A percentile compares a stretch with the other conserved stretches of the same genome.
Evolutionary conservation across 352 stramenopile genomes (phyloP).

Genomic region (Globisporangium alternatum): DNA sequence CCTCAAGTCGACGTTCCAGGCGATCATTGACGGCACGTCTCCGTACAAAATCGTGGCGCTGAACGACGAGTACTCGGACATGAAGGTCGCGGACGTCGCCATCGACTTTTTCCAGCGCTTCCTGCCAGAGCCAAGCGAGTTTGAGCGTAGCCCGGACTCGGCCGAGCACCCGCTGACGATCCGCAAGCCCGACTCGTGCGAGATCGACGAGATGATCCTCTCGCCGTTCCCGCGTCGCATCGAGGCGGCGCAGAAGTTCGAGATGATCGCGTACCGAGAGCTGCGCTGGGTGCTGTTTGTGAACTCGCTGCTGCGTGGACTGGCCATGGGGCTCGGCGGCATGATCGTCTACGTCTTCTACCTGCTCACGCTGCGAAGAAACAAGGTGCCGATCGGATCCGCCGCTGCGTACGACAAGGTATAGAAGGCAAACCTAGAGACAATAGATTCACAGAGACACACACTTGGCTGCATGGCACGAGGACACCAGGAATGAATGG

Average conservation of each 20-base stretch:
- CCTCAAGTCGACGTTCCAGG: constrained; percentile 61
- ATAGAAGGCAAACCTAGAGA: constrained; percentile 25
- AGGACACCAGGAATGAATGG: constrained; percentile 3
- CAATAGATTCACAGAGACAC: constrained; percentile 8
- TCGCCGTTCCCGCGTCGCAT: constrained; percentile 60
- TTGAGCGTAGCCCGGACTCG: constrained; percentile 51
- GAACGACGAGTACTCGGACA: constrained; percentile 87
- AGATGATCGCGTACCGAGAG: constrained; percentile 79
- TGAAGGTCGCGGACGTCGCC: constrained; percentile 66
- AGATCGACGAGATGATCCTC: constrained; percentile 72
- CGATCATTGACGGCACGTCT: constrained; percentile 62
- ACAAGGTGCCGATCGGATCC: constrained; percentile 29
- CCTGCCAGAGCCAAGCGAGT: constrained; percentile 63
- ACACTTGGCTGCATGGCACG: not conserved
- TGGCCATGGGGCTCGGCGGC: constrained; percentile 69
- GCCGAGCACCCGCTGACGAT: constrained; percentile 50
- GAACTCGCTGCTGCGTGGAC: constrained; percentile 69
- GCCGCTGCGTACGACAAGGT: constrained; percentile 74
- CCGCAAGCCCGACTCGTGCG: constrained; percentile 58
- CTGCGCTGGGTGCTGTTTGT: constrained; percentile 79
- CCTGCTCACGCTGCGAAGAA: constrained; percentile 61
- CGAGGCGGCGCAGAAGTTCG: constrained; percentile 65
- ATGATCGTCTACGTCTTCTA: constrained; percentile 86
- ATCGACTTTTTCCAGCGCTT: constrained; percentile 72
- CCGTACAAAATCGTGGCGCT: constrained; percentile 79